phyloP scores from a whole-genome alignment of 768 basidiomycete genomes.

The Sistotremastrum niveocremeum region DNA sequence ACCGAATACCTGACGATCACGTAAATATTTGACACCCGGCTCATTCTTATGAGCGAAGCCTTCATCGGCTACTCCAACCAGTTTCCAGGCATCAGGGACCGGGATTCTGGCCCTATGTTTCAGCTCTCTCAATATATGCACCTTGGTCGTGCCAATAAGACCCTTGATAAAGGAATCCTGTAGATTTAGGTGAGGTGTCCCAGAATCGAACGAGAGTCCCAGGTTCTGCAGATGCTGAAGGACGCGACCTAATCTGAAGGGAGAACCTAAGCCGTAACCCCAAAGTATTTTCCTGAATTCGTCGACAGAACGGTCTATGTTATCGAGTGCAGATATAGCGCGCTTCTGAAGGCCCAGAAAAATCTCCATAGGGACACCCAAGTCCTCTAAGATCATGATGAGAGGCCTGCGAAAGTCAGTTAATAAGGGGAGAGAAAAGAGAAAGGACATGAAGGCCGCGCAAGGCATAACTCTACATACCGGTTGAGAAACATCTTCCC shows the following conservation, averaged over 20 bases:
- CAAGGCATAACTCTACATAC: constrained; percentile 21
- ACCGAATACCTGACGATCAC: not conserved
- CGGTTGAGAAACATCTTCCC: constrained; percentile 59
- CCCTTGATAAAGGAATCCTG: constrained; percentile 45
- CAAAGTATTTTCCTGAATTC: constrained; percentile 37
- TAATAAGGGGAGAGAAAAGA: not conserved
- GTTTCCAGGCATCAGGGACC: constrained; percentile 49
- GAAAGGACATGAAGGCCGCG: not conserved
- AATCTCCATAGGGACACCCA: constrained; percentile 41
- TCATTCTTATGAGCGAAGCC: constrained; percentile 44
- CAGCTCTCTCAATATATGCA: constrained; percentile 54
- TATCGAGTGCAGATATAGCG: constrained; percentile 42
- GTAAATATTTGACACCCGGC: not conserved
- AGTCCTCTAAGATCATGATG: constrained; percentile 68
- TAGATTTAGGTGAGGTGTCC: constrained; percentile 21
- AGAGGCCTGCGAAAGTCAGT: constrained; percentile 33
- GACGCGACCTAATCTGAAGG: constrained; percentile 37
- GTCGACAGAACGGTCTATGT: constrained; percentile 42
- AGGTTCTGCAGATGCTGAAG: constrained; percentile 35
- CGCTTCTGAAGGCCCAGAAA: constrained; percentile 51
- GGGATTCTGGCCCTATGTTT: constrained; percentile 66
- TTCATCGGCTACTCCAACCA: constrained; percentile 78
- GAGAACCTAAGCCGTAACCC: constrained; percentile 29
- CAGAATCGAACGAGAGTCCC: constrained; percentile 32
- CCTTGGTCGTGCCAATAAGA: constrained; percentile 47